Evolutionary conservation across 805 yeast genomes (phyloP), one percentile per base, ranked within the genome.

Genomic region (Jamesozyma hellenica): DNA sequence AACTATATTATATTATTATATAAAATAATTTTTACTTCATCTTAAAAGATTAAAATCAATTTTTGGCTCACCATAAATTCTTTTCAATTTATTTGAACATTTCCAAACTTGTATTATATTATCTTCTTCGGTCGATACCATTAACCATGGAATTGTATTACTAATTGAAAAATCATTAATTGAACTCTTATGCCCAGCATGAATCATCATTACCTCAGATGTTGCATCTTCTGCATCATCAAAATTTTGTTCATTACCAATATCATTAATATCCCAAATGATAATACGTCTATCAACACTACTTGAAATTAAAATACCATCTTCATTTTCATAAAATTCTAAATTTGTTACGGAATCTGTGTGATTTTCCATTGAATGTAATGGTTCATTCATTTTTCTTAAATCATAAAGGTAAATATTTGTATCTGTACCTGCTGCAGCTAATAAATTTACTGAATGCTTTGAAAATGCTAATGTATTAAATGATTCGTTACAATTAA

Each of bases 181-280:
- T 5, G 80, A 69, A 14, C 85, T 80, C 15, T 87, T 79, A 55
- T 86, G 95, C 16, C 95, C 95, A 29, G 94, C 94, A 56, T 86
- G 95, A 79, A 86, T 82, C 87, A 85, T 82, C 50, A 85, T 66
- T 28, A 86, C 62, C 58, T 86, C 96, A 4, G 95, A 90, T 21
- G 82, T 82, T 30, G 94, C 96, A 52, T 86, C 96, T 47, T 82
- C 94, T 25, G 86, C 82, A 55, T 86, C 95, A 49, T 85, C 95
- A 48, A 77, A 87, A 12, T 70, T 71, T 58, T 84, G 94, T 53
- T 85, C 95, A 46, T 78, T 82, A 4, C 96, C 96, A 28, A 86
- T 79, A 49, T 74, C 77, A 35, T 68, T 65, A 42, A 85, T 64
- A 55, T 86, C 94, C 95, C 95, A 85, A 4, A 86, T 49, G 28